Evolutionary conservation across 2,329 filamentous ascomycete species (phyloP).

Genomic region (Chaetomiaceae sp.): DNA sequence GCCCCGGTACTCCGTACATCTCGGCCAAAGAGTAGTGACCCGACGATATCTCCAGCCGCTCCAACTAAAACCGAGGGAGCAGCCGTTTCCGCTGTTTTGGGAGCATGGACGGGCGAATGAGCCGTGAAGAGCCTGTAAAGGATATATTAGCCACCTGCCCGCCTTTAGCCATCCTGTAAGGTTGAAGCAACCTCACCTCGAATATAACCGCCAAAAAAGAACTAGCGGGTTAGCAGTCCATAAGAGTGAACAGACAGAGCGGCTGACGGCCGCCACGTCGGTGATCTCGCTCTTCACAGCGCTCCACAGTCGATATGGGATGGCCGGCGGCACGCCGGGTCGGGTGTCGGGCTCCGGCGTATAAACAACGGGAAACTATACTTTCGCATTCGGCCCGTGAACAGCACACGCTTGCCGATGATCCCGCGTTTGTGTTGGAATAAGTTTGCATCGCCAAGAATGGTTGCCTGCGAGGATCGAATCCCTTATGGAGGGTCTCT

Average conservation of each 20-base stretch:
- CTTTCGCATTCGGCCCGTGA: too few species aligned
- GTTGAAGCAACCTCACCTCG: neutral
- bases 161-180: slow-evolving; percentile 21
- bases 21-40: too few species aligned
- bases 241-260: neutral
- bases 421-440: too few species aligned
- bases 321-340: neutral
- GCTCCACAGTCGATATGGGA: neutral
- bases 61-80: neutral
- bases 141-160: slow-evolving; percentile 24
- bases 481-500: too few species aligned
- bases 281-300: neutral
- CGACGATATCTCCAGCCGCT: neutral
- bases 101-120: slow-evolving; percentile 15
- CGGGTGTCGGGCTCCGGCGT: neutral
- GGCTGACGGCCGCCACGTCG: neutral
- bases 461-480: too few species aligned
- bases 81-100: neutral
- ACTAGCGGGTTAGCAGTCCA: neutral
- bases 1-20: neutral
- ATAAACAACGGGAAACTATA: too few species aligned
- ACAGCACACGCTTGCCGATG: too few species aligned
- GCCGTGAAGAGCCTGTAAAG: slow-evolving; percentile 17
- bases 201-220: neutral
- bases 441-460: too few species aligned